phyloP scores from a whole-genome alignment of 352 stramenopile species.

The Globisporangium uncinulatum region DNA sequence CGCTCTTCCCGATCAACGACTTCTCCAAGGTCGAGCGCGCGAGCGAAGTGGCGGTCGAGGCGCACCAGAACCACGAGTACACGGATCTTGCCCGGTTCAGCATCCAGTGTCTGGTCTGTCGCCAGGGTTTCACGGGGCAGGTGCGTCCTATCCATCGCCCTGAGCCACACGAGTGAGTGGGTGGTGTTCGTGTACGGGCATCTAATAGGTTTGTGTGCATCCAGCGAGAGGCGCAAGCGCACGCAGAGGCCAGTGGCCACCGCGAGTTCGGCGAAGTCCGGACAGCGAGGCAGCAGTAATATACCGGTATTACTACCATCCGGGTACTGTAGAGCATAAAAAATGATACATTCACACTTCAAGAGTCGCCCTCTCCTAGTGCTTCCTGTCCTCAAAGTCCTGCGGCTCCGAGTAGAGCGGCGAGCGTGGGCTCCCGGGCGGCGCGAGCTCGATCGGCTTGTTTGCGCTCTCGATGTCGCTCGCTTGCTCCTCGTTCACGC shows the following conservation, averaged over 20 bases:
- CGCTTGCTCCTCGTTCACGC: background rate
- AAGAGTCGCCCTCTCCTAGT: conserved; percentile 8
- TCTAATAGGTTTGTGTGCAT: too few species aligned
- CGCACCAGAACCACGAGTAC: conserved; percentile 82
- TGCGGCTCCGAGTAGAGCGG: conserved; percentile 7
- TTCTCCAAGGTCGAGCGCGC: conserved; percentile 77
- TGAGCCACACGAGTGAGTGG: background rate
- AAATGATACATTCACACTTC: too few species aligned
- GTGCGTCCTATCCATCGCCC: conserved; percentile 15
- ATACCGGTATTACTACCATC: too few species aligned
- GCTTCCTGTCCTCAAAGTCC: conserved; percentile 24
- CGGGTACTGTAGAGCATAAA: too few species aligned
- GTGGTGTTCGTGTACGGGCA: background rate
- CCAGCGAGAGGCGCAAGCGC: conserved; percentile 50
- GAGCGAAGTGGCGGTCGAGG: conserved; percentile 76
- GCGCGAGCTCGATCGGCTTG: conserved; percentile 17
- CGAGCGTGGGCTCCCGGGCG: conserved; percentile 3
- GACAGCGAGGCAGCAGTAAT: conserved; percentile 4
- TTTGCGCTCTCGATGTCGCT: conserved; percentile 11
- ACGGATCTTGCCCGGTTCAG: conserved; percentile 69
- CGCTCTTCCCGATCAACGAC: conserved; percentile 79
- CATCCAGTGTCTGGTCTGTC: conserved; percentile 69
- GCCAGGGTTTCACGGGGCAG: conserved; percentile 57
- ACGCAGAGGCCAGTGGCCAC: conserved; percentile 60
- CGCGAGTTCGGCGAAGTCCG: conserved; percentile 71